Conservation (phyloP, 2,329 filamentous ascomycete genomes). For the Curvularia hawaiiensis region DNA sequence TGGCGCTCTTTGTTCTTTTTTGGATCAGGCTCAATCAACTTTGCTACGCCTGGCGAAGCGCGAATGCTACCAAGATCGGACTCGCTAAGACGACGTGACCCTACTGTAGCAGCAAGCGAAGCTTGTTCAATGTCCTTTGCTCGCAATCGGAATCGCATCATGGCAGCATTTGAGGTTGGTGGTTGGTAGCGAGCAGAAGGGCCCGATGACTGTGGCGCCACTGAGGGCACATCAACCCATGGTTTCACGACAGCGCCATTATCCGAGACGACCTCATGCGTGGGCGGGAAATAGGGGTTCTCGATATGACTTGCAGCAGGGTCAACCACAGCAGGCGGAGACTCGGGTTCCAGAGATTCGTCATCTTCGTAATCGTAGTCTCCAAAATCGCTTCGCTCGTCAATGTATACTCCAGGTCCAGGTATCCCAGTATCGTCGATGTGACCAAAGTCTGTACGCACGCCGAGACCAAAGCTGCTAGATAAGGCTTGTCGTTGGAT, state of each 20-base stretch:
- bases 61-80: slow-evolving; percentile 67
- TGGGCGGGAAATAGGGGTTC: slow-evolving; percentile 40
- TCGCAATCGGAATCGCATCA: slow-evolving; percentile 56
- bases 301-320: slow-evolving; percentile 32
- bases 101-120: slow-evolving; percentile 70
- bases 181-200: slow-evolving; percentile 53
- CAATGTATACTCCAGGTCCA: slow-evolving; percentile 55
- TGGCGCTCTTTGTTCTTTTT: slow-evolving; percentile 47
- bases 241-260: slow-evolving; percentile 44
- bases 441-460: slow-evolving; percentile 36
- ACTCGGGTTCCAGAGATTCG: slow-evolving; percentile 37
- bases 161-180: slow-evolving; percentile 60
- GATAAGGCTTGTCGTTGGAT: slow-evolving; percentile 32
- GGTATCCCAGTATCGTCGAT: slow-evolving; percentile 52
- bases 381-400: slow-evolving; percentile 46
- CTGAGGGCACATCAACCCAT: slow-evolving; percentile 55
- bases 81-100: slow-evolving; percentile 67
- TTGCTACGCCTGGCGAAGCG: slow-evolving; percentile 65
- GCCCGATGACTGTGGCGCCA: slow-evolving; percentile 33
- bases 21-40: slow-evolving; percentile 59
- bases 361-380: slow-evolving; percentile 46
- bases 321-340: slow-evolving; percentile 44
- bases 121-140: slow-evolving; percentile 59
- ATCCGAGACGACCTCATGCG: slow-evolving; percentile 26
- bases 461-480: slow-evolving; percentile 38